Evolutionary conservation across 148 eudicot species (phyloP).

Genomic region (Vaccinium corymbosum): DNA sequence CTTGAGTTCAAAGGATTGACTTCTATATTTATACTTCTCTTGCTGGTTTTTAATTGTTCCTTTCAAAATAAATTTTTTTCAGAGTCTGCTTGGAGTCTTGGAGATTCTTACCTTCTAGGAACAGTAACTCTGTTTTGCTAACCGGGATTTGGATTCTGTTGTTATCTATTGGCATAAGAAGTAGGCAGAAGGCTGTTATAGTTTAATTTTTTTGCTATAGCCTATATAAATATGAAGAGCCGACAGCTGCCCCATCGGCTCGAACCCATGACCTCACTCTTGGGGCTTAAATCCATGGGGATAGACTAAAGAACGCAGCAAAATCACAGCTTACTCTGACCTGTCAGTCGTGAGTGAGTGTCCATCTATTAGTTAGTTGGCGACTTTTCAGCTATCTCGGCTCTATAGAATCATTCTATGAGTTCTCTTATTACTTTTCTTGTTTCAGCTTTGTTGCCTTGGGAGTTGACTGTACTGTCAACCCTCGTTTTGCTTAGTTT

Average conservation of each 20-base stretch:
- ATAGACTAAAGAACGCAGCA: background rate
- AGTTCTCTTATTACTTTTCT: background rate
- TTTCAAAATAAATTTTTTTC: background rate
- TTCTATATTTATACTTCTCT: background rate
- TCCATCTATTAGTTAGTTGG: background rate
- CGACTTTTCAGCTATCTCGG: background rate
- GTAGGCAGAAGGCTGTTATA: background rate
- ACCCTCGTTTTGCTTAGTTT: background rate
- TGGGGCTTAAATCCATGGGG: too few relatives aligned
- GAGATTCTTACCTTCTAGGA: background rate
- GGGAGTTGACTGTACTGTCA: background rate
- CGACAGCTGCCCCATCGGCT: too few relatives aligned
- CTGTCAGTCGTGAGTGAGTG: background rate
- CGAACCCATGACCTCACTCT: too few relatives aligned
- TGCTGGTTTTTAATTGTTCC: background rate
- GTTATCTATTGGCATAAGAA: background rate
- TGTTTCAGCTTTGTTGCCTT: background rate
- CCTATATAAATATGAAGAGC: too few relatives aligned
- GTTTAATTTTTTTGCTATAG: background rate
- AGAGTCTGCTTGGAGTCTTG: background rate
- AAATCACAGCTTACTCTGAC: background rate
- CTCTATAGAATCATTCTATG: background rate
- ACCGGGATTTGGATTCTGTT: background rate
- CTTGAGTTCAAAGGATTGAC: constrained; percentile 1
- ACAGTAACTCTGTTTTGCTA: constrained; percentile 1